Conservation (phyloP, 805 yeast genomes). For the Grigorovia jiainica region DNA sequence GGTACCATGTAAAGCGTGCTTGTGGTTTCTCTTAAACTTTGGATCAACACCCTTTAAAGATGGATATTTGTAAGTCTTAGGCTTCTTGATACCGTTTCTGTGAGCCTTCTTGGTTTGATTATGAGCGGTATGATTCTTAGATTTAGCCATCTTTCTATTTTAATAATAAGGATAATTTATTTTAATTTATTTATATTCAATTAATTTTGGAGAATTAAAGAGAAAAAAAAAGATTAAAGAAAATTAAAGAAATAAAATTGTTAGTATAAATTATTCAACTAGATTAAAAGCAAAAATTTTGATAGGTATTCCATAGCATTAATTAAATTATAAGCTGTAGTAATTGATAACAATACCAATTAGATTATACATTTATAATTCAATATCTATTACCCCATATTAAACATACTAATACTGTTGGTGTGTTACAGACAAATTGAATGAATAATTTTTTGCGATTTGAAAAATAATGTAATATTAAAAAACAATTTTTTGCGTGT, state of each 20-base stretch:
- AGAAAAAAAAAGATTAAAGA: no score
- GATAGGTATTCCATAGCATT: no score
- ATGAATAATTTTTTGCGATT: background rate
- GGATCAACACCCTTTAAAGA: constrained; percentile 98
- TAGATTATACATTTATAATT: no score
- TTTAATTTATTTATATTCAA: background rate
- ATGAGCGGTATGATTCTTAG: constrained; percentile 99
- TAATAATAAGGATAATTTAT: background rate
- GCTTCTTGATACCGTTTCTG: constrained; percentile 99
- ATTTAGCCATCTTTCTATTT: constrained; percentile 66
- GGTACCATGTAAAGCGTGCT: constrained; percentile 96
- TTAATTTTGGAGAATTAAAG: no score
- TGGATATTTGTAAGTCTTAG: constrained; percentile 95
- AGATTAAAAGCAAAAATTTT: no score
- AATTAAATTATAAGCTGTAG: background rate
- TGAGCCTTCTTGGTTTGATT: constrained; percentile 99
- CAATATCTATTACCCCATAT: background rate
- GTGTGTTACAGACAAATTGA: background rate
- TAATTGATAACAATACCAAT: background rate
- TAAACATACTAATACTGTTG: background rate
- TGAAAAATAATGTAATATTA: background rate
- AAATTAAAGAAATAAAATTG: no score
- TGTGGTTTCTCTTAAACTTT: constrained; percentile 99
- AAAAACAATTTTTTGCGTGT: background rate
- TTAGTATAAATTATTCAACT: no score